A percentile compares a stretch with the other conserved stretches of the same genome.
phyloP scores from a whole-genome alignment of 2,329 filamentous ascomycete species.

The Epichloe uncinata region DNA sequence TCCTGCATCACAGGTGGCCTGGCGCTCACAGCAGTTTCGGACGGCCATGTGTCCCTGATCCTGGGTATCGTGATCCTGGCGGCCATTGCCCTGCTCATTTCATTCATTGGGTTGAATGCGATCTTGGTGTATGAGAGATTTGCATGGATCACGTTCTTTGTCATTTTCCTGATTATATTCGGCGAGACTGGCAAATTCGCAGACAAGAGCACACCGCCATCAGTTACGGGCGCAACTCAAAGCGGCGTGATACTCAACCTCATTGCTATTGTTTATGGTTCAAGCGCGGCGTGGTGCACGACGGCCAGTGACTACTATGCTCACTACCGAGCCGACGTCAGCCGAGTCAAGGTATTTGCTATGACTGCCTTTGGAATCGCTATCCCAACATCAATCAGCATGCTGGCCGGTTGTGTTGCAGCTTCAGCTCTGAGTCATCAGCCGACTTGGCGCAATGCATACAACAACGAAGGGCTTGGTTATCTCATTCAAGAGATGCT shows the following conservation, averaged over 20 bases:
- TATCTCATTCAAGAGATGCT: slow-evolving; percentile 31
- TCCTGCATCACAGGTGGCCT: slow-evolving; percentile 38
- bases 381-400: slow-evolving; percentile 34
- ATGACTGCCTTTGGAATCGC: slow-evolving; percentile 33
- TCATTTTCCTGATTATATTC: slow-evolving; percentile 36
- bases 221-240: slow-evolving; percentile 20
- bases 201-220: slow-evolving; percentile 22
- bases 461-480: slow-evolving; percentile 27
- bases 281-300: slow-evolving; percentile 34
- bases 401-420: slow-evolving; percentile 31
- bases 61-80: slow-evolving; percentile 41
- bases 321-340: slow-evolving; percentile 32
- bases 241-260: slow-evolving; percentile 28
- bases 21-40: slow-evolving; percentile 31
- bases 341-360: slow-evolving; percentile 31
- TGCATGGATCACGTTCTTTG: slow-evolving; percentile 33
- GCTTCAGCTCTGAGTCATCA: slow-evolving; percentile 26
- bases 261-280: slow-evolving; percentile 33
- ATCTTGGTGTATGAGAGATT: slow-evolving; percentile 37
- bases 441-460: slow-evolving; percentile 24
- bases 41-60: slow-evolving; percentile 30
- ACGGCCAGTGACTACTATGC: slow-evolving; percentile 19
- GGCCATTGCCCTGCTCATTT: slow-evolving; percentile 34
- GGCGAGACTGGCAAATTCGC: slow-evolving; percentile 29
- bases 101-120: slow-evolving; percentile 36